Evolutionary conservation across 805 yeast species (phyloP), one percentile per base, ranked within the genome.

Genomic region (Priceomyces fermenticarens): DNA sequence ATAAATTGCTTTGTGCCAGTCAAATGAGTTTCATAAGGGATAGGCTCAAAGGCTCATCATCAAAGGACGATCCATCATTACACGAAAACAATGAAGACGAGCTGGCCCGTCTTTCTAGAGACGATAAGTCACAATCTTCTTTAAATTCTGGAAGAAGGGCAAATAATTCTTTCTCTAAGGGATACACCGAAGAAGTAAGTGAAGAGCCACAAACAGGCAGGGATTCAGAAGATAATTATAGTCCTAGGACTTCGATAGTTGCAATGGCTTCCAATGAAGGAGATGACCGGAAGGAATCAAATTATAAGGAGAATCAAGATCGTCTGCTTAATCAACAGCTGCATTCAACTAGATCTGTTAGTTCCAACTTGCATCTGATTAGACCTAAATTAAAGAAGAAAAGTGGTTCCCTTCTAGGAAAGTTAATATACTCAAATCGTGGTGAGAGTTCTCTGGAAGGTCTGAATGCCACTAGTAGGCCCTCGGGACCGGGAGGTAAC

Each of bases 381-480:
- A 74, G 73, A 45, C 79, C 79, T 0, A 62, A 65, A 33, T 65
- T 67, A 52, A 62, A 60, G 43, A 70, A 67, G 47, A 62, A 65
- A 47, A 60, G 68, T 31, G 49, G 60, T 28, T 58, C 68, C 1
- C 47, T 71, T 34, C 52, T 70, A 20, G 72, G 72, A 4, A 70
- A 69, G 41, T 53, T 70, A 29, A 69, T 70, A 2, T 64, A 67
- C 43, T 51, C 63, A 3, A 58, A 46, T 41, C 48, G 70, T 16
- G 59, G 36, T 32, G 32, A 47, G 31, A 28, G 38, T 14, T 25
- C 27, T 9, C 17, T 36, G 8, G 39, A 38, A 25, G 30, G 16
- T 8, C 10, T 39, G 13, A 14, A n/a, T 30, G 31, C 38, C 4
- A 7, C 38, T 10, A 4, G 8, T 11, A n/a, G 15, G 15, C 32